Evolutionary conservation across 768 basidiomycete species (phyloP).

Genomic region (Termitomyces sp.): DNA sequence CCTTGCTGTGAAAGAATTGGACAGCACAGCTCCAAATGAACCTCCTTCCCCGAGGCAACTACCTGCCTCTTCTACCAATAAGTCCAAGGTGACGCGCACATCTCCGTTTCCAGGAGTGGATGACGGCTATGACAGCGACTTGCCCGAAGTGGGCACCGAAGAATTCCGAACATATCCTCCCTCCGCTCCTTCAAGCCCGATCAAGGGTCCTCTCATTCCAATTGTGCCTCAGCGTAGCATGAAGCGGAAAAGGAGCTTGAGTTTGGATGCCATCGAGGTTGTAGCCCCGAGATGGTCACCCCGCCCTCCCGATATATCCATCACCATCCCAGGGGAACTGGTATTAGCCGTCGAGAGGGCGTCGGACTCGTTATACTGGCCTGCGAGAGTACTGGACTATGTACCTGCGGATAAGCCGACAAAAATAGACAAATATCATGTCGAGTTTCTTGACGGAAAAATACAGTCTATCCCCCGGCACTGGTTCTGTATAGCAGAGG

Average conservation of each 20-base stretch:
- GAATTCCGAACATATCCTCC: conserved; percentile 12
- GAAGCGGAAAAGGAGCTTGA: conserved; percentile 25
- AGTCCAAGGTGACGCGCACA: neutral
- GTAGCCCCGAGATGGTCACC: conserved; percentile 31
- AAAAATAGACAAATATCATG: conserved; percentile 40
- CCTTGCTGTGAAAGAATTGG: conserved; percentile 44
- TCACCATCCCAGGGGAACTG: conserved; percentile 66
- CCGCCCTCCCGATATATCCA: conserved; percentile 42
- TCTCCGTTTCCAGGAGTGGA: conserved; percentile 13
- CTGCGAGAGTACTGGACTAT: conserved; percentile 57
- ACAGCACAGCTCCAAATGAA: neutral
- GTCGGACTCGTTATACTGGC: conserved; percentile 53
- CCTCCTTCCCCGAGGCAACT: neutral
- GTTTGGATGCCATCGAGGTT: conserved; percentile 13
- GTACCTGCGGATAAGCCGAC: conserved; percentile 36
- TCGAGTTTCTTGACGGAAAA: conserved; percentile 59
- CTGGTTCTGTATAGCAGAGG: conserved; percentile 55
- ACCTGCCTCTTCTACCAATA: neutral
- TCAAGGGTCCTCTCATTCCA: conserved; percentile 1
- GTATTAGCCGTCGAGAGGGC: conserved; percentile 49
- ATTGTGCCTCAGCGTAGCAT: conserved; percentile 15
- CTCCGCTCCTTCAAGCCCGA: conserved; percentile 13
- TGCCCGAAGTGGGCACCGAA: conserved; percentile 36
- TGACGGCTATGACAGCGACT: conserved; percentile 34
- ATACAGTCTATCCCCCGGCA: conserved; percentile 39